Evolutionary conservation across 768 basidiomycete species (phyloP), one percentile per base, ranked within the genome.

Genomic region (Kwoniella sp.): DNA sequence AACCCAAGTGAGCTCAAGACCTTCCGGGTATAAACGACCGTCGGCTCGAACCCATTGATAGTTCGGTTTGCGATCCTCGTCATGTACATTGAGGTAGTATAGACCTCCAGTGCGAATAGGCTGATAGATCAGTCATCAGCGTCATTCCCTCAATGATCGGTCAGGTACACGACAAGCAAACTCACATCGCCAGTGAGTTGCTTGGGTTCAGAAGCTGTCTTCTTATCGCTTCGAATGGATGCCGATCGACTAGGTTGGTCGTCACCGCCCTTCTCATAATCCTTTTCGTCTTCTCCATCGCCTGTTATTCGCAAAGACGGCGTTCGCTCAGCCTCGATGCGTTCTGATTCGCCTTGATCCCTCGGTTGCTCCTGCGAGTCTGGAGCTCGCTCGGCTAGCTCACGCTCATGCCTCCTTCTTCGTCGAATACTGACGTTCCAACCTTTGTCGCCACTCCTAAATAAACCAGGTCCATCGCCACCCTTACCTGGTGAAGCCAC

Each of bases 1-100:
- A 59, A 90, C 83, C 93, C 93, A 96, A 10, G 90, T 90, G 2
- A 96, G 83, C 1, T 93, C 81, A 1, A 96, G 83, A 81, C 90
- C 88, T 67, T 90, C 67, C 1, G 33, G 29, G 60, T 86, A n/a
- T 86, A 90, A 73, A 90, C 94, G 0, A 90, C 83, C 50, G 91
- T 83, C 0, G 88, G 91, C 74, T 90, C 90, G 72, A 86, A 92
- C 66, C 90, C 84, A 80, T 88, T 86, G 90, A 89, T 91, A 63
- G 27, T 73, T 46, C 0, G 70, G 69, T 15, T 59, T 67, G 15
- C 33, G n/a, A 84, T 81, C 78, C 88, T 90, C 89, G 0, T 89
- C 88, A 72, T 96, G 93, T 0, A 95, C 93, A 60, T 96, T 95
- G 58, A 96, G 85, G 75, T 92, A 96, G 88, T 91, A 95, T 0